Base-by-base conservation (phyloP, 176 grass and related monocot species). In the Raddia guianensis region DNA sequence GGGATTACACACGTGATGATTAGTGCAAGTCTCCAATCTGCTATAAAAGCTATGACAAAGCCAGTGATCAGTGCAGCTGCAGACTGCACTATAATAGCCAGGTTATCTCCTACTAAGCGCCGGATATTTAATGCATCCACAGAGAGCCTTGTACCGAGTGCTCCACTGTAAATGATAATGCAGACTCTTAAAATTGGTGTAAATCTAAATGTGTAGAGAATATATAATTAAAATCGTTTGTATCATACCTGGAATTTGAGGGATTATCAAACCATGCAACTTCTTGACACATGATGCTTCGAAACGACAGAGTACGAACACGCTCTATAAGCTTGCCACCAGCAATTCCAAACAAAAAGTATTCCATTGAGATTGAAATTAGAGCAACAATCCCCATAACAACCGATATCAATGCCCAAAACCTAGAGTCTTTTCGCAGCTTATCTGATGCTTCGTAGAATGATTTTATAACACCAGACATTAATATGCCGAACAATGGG, bases 211-310 rank as follows among this genome's bases (percentile, higher is more conserved):
- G 44, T 66, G 18, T 71, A n/a, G 49, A 33, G 43, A 74, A 58
- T 2, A 46, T 53, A 70, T 58, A 62, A 18, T 14, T 43, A 73
- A 50, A 21, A 12, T 56, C 8, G 65, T 75, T 55, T 66, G 47
- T 75, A 77, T n/a, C 37, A 20, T 66, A 94, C 92, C 92, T 98
- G 0, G 95, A 92, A 77, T 94, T 98, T 14, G 73, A 78, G 16
- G 90, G 79, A 9, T 94, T 83, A 48, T 98, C 92, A 62, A 98
- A 98, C 95, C 95, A 98, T 62, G 69, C 49, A 63, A 98, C 78
- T 84, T 98, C 95, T 58, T 94, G 90, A 15, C 33, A 69, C 74
- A 94, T 81, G 33, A 94, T 89, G 20, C 63, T 92, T 70, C 82
- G 70, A 83, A 98, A 98, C 34, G 88, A 90, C 45, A 89, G 49